Conservation (phyloP, 345 rosid species). For the Euphorbia lathyris region DNA sequence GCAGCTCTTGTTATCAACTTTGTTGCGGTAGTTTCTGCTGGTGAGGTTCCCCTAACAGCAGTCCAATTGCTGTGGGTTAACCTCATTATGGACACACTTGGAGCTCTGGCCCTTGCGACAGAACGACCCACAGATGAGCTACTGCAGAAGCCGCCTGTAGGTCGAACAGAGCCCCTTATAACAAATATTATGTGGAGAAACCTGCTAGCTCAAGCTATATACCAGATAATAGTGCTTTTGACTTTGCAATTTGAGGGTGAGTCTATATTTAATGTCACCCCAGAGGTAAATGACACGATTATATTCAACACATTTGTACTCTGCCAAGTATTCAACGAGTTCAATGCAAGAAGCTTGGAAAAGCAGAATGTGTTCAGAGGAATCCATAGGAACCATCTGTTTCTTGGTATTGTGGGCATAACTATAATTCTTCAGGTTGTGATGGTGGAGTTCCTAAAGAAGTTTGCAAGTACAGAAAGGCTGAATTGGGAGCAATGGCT, state of each 20-base stretch:
- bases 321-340: constrained; percentile 33
- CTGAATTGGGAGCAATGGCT: constrained; percentile 52
- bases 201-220: constrained; percentile 26
- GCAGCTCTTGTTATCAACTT: constrained; percentile 34
- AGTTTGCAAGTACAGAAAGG: constrained; percentile 54
- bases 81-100: constrained; percentile 30
- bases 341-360: constrained; percentile 28
- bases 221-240: constrained; percentile 20
- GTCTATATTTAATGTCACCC: constrained; percentile 19
- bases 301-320: constrained; percentile 31
- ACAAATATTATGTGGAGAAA: constrained; percentile 34
- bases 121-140: constrained; percentile 28
- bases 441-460: constrained; percentile 60
- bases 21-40: constrained; percentile 27
- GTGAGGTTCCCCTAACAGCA: constrained; percentile 29
- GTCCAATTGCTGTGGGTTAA: constrained; percentile 31
- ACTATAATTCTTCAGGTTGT: constrained; percentile 64
- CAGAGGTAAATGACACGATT: constrained; percentile 23
- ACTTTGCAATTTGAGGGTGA: constrained; percentile 24
- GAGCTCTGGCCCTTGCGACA: constrained; percentile 31
- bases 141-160: constrained; percentile 22
- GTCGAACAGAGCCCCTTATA: constrained; percentile 27
- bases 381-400: constrained; percentile 20
- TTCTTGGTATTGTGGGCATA: constrained; percentile 34
- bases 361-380: constrained; percentile 29